Evolutionary conservation across 179 eudicot genomes (phyloP).

Genomic region (Corrigiola litoralis): DNA sequence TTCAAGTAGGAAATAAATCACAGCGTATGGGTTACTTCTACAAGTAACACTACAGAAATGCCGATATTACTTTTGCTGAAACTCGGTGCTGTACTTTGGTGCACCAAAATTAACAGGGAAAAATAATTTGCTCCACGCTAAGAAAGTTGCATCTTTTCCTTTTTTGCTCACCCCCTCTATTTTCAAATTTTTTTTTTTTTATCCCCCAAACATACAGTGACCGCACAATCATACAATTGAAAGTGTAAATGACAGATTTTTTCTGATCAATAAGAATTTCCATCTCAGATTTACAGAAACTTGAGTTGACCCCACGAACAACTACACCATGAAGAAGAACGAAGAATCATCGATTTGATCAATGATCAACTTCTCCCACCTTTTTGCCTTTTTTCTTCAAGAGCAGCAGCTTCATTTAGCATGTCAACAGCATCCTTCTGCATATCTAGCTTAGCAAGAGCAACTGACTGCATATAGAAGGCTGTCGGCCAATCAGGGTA

Average conservation of each 20-base stretch:
- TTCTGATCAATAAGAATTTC: conserved; percentile 19
- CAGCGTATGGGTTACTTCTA: too few species aligned
- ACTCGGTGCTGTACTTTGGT: background rate
- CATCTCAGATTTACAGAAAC: conserved; percentile 28
- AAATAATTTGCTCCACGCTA: background rate
- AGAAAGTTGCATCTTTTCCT: conserved; percentile 2
- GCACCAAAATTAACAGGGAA: background rate
- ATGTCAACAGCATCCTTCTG: conserved; percentile 87
- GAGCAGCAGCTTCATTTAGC: conserved; percentile 76
- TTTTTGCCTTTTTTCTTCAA: conserved; percentile 82
- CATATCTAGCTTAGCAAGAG: conserved; percentile 89
- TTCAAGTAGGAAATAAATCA: too few species aligned
- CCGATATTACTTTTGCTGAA: background rate
- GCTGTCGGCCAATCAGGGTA: conserved; percentile 91
- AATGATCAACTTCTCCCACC: conserved; percentile 47
- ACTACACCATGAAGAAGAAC: conserved; percentile 7
- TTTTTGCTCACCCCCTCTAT: background rate
- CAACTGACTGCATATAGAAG: conserved; percentile 94
- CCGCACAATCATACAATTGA: conserved; percentile 21
- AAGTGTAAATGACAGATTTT: conserved; percentile 23
- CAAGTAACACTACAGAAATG: too few species aligned
- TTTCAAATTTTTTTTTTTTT: conserved; percentile 2
- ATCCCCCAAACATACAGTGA: conserved; percentile 17
- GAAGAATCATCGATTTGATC: background rate
- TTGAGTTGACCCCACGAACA: conserved; percentile 7